Conservation (phyloP, 176 grass and related monocot species). For the Aegilops bicornis region DNA sequence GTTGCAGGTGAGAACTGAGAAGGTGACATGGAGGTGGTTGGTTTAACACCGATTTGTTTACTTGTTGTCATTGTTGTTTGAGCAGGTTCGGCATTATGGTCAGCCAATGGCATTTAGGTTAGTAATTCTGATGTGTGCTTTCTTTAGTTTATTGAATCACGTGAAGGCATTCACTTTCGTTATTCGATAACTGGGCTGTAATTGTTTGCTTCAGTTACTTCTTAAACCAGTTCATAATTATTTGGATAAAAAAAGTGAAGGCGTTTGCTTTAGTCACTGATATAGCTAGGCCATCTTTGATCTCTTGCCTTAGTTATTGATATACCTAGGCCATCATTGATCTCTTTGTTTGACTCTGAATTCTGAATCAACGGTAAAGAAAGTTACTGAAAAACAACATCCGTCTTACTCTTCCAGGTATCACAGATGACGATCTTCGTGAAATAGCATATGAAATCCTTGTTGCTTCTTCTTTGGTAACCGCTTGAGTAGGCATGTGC, state of each 20-base stretch:
- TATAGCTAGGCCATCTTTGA: neutral
- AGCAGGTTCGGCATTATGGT: too few relatives aligned
- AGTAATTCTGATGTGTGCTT: neutral
- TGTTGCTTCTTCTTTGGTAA: constrained; percentile 89
- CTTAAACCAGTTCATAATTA: constrained; percentile 1
- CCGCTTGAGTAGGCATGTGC: constrained; percentile 67
- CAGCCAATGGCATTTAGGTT: too few relatives aligned
- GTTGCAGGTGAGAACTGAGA: too few relatives aligned
- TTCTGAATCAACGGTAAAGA: neutral
- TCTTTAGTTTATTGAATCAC: neutral
- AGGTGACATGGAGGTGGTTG: too few relatives aligned
- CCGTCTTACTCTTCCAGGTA: constrained; percentile 64
- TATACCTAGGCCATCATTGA: neutral
- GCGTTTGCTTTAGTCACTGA: neutral
- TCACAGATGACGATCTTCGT: constrained; percentile 91
- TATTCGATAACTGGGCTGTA: neutral
- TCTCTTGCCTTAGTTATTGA: neutral
- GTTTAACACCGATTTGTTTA: too few relatives aligned
- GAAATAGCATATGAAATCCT: constrained; percentile 98
- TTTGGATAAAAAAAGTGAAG: neutral
- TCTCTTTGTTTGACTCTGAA: neutral
- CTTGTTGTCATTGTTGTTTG: too few relatives aligned
- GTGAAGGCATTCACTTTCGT: neutral
- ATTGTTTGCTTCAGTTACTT: neutral
- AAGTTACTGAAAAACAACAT: constrained; percentile 20